A percentile compares a stretch with the other conserved stretches of the same genome.
Evolutionary conservation across 2,329 filamentous ascomycete genomes (phyloP).

Genomic region (Bipolaris bicolor): DNA sequence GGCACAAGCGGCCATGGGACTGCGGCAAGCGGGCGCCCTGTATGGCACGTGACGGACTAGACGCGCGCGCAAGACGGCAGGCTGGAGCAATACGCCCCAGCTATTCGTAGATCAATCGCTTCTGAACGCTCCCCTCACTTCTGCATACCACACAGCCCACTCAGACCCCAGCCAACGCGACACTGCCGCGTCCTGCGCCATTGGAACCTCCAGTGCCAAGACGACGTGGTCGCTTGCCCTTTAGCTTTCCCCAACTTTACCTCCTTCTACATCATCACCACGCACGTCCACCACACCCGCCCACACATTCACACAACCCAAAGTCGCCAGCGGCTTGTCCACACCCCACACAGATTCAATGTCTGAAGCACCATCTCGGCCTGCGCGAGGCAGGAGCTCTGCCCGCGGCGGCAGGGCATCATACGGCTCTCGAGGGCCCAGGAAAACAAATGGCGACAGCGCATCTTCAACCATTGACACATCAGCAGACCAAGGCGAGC

Average conservation of each 20-base stretch:
- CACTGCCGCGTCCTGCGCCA: slow-evolving; percentile 28
- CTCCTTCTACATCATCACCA: slow-evolving; percentile 43
- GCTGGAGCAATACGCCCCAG: slow-evolving; percentile 8
- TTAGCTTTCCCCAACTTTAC: slow-evolving; percentile 41
- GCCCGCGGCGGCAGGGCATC: slow-evolving; percentile 81
- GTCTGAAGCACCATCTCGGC: slow-evolving; percentile 92
- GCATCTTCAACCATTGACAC: slow-evolving; percentile 64
- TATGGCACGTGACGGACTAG: slow-evolving; percentile 17
- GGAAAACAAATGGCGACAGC: slow-evolving; percentile 73
- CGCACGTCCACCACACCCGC: slow-evolving; percentile 34
- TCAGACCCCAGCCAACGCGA: slow-evolving; percentile 26
- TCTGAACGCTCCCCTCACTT: slow-evolving; percentile 16
- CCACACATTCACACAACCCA: slow-evolving; percentile 30
- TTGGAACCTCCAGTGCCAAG: slow-evolving; percentile 36
- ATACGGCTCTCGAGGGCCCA: slow-evolving; percentile 62
- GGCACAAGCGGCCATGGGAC: slow-evolving; percentile 6
- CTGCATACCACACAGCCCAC: slow-evolving; percentile 19
- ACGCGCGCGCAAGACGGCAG: slow-evolving; percentile 18
- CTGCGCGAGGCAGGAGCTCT: slow-evolving; percentile 88
- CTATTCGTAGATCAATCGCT: slow-evolving; percentile 15
- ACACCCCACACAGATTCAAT: slow-evolving; percentile 64
- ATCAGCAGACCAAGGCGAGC: slow-evolving; percentile 82
- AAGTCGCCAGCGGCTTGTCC: slow-evolving; percentile 32
- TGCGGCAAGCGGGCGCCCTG: slow-evolving; percentile 12
- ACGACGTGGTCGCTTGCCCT: slow-evolving; percentile 35